Percentiles rank a stretch among this genome's conserved stretches.
phyloP scores from a whole-genome alignment of 208 protist genomes.

The Entamoeba moshkovskii region DNA sequence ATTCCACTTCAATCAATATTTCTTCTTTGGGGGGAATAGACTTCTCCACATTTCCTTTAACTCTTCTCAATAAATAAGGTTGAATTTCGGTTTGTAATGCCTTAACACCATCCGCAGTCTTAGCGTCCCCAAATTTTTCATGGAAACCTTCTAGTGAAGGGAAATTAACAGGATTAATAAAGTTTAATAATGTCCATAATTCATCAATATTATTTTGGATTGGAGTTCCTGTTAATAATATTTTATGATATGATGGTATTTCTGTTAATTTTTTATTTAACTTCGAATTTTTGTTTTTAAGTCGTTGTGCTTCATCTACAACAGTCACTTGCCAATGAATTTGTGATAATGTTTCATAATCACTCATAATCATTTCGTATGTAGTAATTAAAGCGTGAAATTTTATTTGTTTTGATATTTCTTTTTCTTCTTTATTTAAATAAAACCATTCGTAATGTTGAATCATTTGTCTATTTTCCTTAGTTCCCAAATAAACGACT shows the following conservation, averaged over 20 bases:
- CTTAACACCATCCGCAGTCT: slow-evolving; percentile 5
- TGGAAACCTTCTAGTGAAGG: slow-evolving; percentile 16
- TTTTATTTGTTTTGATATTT: neutral
- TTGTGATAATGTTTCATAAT: neutral
- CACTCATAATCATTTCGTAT: slow-evolving; percentile 27
- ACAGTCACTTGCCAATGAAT: slow-evolving; percentile 14
- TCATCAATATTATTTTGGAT: slow-evolving; percentile 22
- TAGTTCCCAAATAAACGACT: slow-evolving; percentile 14
- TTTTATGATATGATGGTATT: neutral
- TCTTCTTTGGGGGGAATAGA: slow-evolving; percentile 62
- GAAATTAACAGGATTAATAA: neutral
- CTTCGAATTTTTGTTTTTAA: slow-evolving; percentile 1
- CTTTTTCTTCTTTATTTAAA: neutral
- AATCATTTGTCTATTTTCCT: slow-evolving; percentile 18
- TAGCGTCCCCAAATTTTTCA: neutral
- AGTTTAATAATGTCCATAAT: slow-evolving; percentile 22
- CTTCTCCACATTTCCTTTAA: slow-evolving; percentile 83
- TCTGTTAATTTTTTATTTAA: neutral
- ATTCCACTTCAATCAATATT: slow-evolving; percentile 51
- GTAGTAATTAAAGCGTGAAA: slow-evolving; percentile 43
- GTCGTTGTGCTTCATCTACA: slow-evolving; percentile 25
- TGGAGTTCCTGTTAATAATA: slow-evolving; percentile 17
- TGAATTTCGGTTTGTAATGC: slow-evolving; percentile 34
- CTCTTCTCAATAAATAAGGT: slow-evolving; percentile 62
- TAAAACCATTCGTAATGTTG: slow-evolving; percentile 5